Base-by-base conservation (phyloP, 257 asterid species). In the Mentha longifolia region DNA sequence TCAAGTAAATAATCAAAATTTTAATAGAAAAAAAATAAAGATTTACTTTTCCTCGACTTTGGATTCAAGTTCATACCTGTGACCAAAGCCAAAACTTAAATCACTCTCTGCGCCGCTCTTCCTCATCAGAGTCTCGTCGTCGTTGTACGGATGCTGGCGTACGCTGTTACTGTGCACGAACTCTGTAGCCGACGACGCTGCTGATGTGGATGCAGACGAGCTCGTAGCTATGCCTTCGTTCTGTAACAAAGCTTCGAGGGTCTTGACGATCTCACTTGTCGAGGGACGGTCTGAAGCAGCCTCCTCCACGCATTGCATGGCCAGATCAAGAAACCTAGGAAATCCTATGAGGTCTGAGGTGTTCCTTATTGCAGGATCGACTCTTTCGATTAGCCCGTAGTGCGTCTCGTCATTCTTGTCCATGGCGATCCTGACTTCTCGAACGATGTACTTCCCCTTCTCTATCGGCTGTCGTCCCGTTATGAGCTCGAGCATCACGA, bases 301-400 rank as follows among this genome's bases (percentile, higher is more conserved):
- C 80, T 94, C 98, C 49, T 94, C 99, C 8, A 89, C 97, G 45
- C 98, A 94, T 76, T 88, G 98, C 87, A 94, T 76, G 0, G 97
- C 99, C 75, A 94, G 37, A 42, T 94, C 93, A 5, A 89, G 46
- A 63, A 88, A 94, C 75, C 76, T 85, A 2, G 76, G 77, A n/a
- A 94, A 84, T 25, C 96, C 99, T 3, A 84, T 41, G 14, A 89
- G 92, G 59, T 74, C 69, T 3, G 83, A 61, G 11, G 74, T 15
- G 84, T 67, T 85, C 63, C 79, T 82, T 67, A 94, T 79, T 52
- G 64, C 54, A 2, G 96, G 92, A 78, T 95, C 99, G 74, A 95
- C 84, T 61, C 77, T 71, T 16, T 79, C 82, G 33, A 65, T 74
- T 55, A 89, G 50, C 5, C 99, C 96, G 8, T 61, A 84, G 60